Evolutionary conservation across 441 rosid genomes (phyloP), one percentile per base, ranked within the genome.

Genomic region (Biscutella auriculata): DNA sequence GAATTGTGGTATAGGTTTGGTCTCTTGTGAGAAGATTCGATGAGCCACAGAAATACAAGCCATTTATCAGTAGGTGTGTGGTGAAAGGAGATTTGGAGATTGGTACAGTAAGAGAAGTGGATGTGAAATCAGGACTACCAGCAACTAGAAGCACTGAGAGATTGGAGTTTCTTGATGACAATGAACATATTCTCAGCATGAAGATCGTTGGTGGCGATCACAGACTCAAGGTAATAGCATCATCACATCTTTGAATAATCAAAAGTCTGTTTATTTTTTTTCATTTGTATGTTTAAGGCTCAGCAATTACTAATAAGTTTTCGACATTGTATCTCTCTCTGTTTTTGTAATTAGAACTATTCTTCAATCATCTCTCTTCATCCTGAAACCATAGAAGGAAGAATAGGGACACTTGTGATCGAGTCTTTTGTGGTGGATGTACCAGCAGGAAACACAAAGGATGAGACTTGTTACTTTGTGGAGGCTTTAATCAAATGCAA

Each of bases 171-270:
- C 86, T 85, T 53, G 86, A 85, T 61, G 88, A 82, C 27, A 64
- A 79, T 53, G 79, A 77, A 37, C 90, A 83, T 68, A 68, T 83
- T 57, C 81, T 83, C 59, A 75, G 86, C 62, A 64, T 82, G 65
- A 73, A 76, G 53, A 82, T 84, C 41, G 43, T 82, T 33, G 88
- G 92, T 62, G 92, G 92, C 15, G 88, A 84, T 78, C 88, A 84
- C 53, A 78, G 86, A 50, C 92, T 82, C 48, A 80, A 71, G 82
- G 92, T 84, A 61, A 48, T 12, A 8, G 4, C 11, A 9, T 2
- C 14, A 10, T 8, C 35, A 30, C 32, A 27, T 26, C 4, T 3
- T 26, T 26, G 28, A 26, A 26, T 26, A n/a, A n/a, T n/a, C n/a
- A n/a, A n/a, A n/a, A n/a, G n/a, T n/a, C n/a, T n/a, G n/a, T n/a